phyloP scores from a whole-genome alignment of 2,329 filamentous ascomycete species.

The Pseudocercospora macadamiae region DNA sequence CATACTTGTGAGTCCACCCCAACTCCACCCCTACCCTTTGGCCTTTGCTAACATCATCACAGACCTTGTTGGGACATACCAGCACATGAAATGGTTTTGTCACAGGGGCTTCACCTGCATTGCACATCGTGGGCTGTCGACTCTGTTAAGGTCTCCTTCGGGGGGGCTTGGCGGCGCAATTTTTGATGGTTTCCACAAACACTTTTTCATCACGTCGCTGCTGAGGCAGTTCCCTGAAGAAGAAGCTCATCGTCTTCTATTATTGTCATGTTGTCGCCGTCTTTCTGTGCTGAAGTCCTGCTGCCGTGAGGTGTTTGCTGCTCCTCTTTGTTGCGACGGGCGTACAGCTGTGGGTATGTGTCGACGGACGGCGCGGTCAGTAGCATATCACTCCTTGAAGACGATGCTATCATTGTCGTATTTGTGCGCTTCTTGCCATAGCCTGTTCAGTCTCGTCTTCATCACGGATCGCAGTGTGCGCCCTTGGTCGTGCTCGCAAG shows the following conservation, averaged over 20 bases:
- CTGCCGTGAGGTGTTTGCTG: too few relatives aligned
- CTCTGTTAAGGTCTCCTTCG: neutral
- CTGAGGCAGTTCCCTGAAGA: slow-evolving; percentile 11
- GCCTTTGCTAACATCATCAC: neutral
- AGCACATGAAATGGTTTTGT: neutral
- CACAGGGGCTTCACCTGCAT: neutral
- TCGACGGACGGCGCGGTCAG: too few relatives aligned
- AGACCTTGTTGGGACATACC: neutral
- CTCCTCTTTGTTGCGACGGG: neutral
- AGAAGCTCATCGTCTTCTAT: neutral
- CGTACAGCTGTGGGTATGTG: too few relatives aligned
- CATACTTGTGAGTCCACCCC: neutral
- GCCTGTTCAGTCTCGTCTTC: too few relatives aligned
- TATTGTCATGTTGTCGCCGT: neutral
- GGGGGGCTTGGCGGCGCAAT: neutral
- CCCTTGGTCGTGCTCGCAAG: too few relatives aligned
- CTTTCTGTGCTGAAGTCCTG: neutral
- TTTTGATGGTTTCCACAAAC: slow-evolving; percentile 12
- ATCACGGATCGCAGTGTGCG: too few relatives aligned
- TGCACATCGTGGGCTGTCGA: slow-evolving; percentile 3
- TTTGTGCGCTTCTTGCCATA: too few relatives aligned
- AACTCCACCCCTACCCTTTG: neutral
- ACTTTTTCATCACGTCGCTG: slow-evolving; percentile 17
- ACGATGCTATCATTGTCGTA: too few relatives aligned
- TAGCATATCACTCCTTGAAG: too few relatives aligned